phyloP scores from a whole-genome alignment of 106 monocot species.

The Dendrobium nobile region DNA sequence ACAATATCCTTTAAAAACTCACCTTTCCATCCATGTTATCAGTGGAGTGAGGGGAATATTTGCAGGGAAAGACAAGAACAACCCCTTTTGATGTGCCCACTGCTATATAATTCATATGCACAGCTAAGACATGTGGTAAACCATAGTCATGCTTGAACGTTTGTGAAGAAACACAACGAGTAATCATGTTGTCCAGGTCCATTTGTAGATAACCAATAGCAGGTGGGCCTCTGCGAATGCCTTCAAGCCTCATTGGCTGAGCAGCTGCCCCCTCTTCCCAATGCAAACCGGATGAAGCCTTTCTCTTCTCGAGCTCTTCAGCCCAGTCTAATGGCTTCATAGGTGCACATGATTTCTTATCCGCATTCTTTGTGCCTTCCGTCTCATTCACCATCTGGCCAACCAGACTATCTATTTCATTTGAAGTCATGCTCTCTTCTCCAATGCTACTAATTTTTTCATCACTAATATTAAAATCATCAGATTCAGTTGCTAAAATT shows the following conservation, averaged over 20 bases:
- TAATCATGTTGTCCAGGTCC: slow-evolving; percentile 73
- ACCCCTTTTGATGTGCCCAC: slow-evolving; percentile 74
- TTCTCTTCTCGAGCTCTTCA: slow-evolving; percentile 90
- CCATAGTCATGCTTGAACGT: slow-evolving; percentile 67
- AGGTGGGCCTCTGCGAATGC: slow-evolving; percentile 78
- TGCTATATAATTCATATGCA: slow-evolving; percentile 77
- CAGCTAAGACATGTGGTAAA: slow-evolving; percentile 57
- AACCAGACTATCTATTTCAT: slow-evolving; percentile 23
- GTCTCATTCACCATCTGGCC: slow-evolving; percentile 27
- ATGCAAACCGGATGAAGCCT: slow-evolving; percentile 75
- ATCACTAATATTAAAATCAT: slow-evolving; percentile 17
- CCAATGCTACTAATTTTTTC: slow-evolving; percentile 7
- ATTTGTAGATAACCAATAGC: slow-evolving; percentile 95
- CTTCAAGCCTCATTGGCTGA: slow-evolving; percentile 89
- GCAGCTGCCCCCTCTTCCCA: slow-evolving; percentile 93
- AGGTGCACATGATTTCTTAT: slow-evolving; percentile 48
- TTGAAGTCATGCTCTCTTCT: slow-evolving; percentile 19
- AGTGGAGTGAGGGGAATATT: slow-evolving; percentile 59
- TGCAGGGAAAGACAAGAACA: slow-evolving; percentile 63
- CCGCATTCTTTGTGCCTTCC: slow-evolving; percentile 33
- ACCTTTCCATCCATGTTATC: slow-evolving; percentile 92
- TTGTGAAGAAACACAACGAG: slow-evolving; percentile 68
- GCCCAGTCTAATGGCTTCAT: slow-evolving; percentile 81
- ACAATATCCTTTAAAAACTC: neutral
- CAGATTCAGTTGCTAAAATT: slow-evolving; percentile 5